Evolutionary conservation across 1,139 yeast genomes (phyloP).

Genomic region (Taphrina wiesneri): DNA sequence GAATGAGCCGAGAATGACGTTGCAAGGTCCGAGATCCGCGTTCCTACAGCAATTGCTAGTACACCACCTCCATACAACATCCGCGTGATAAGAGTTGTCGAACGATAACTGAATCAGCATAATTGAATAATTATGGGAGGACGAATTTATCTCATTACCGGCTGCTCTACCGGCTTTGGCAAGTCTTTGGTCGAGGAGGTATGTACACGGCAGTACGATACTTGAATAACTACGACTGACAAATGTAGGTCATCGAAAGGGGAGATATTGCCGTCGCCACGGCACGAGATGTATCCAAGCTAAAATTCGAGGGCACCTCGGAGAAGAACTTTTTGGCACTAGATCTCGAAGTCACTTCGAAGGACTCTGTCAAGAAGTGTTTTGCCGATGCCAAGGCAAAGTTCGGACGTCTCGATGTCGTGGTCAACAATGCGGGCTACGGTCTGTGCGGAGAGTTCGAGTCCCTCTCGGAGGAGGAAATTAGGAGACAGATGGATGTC

Average conservation of each 20-base stretch:
- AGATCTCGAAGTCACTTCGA: constrained; percentile 18
- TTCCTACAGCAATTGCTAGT: too few species aligned
- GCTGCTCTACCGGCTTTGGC: constrained; percentile 24
- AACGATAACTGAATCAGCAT: too few species aligned
- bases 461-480: constrained; percentile 9
- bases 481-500: constrained; percentile 27
- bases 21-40: too few species aligned
- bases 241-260: not conserved
- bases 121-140: not conserved
- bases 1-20: not conserved
- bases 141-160: constrained; percentile 7
- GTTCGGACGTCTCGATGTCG: constrained; percentile 32
- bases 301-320: not conserved
- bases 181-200: constrained; percentile 15
- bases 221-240: not conserved
- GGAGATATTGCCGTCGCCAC: not conserved
- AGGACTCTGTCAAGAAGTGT: constrained; percentile 7
- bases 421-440: constrained; percentile 34
- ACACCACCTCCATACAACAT: too few species aligned
- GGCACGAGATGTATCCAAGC: constrained; percentile 5
- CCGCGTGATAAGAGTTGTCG: too few species aligned
- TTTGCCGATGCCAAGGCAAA: constrained; percentile 13
- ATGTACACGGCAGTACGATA: not conserved
- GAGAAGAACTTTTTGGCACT: constrained; percentile 12
- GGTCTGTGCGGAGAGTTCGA: constrained; percentile 33